phyloP scores from a whole-genome alignment of 768 basidiomycete genomes.

The Pisolithus orientalis region DNA sequence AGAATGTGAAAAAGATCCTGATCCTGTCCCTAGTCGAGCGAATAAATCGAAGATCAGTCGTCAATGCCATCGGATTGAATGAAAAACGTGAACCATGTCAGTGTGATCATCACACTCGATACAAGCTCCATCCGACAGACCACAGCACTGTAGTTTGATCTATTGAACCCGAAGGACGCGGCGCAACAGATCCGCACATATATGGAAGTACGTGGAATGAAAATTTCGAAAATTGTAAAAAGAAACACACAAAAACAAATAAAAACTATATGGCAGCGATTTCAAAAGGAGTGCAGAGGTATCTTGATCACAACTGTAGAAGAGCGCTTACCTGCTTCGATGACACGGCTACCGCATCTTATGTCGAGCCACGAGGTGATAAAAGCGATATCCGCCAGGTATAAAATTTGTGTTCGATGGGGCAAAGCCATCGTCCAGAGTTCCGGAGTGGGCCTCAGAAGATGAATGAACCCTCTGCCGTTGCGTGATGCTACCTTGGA shows the following conservation, averaged over 20 bases:
- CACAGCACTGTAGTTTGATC: too few relatives aligned
- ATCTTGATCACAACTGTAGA: background rate
- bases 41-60: slow-evolving; percentile 2
- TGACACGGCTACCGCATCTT: slow-evolving; percentile 69
- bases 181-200: too few relatives aligned
- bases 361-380: slow-evolving; percentile 81
- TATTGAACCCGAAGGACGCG: too few relatives aligned
- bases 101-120: too few relatives aligned
- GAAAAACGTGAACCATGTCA: background rate
- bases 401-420: slow-evolving; percentile 96
- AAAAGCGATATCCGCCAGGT: slow-evolving; percentile 94
- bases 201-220: background rate
- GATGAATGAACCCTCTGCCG: slow-evolving; percentile 82
- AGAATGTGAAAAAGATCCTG: slow-evolving; percentile 89
- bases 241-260: background rate
- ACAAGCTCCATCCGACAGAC: too few relatives aligned
- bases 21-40: slow-evolving; percentile 67
- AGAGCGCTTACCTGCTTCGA: slow-evolving; percentile 74
- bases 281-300: background rate
- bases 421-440: slow-evolving; percentile 96
- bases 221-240: background rate
- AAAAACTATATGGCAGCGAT: background rate
- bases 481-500: slow-evolving; percentile 77
- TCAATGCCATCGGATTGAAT: background rate
- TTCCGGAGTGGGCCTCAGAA: slow-evolving; percentile 92